phyloP scores from a whole-genome alignment of 192 early-diverging fungal genomes.

The Fimicolochytrium jonesii region DNA sequence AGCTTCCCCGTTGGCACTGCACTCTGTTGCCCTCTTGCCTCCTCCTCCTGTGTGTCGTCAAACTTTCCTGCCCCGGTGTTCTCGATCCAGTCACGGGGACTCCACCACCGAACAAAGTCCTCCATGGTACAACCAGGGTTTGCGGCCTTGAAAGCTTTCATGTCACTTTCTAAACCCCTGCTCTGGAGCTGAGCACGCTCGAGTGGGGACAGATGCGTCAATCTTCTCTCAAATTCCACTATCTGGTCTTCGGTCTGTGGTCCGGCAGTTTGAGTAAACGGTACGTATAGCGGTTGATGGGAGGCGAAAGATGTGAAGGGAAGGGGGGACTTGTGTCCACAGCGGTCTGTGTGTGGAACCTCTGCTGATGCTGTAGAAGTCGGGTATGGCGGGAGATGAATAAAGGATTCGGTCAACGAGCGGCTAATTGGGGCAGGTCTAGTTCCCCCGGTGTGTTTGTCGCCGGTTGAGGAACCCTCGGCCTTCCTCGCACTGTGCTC shows the following conservation, averaged over 20 bases:
- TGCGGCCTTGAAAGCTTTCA: constrained; percentile 93
- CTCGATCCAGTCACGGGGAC: constrained; percentile 86
- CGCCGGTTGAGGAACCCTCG: too few species aligned
- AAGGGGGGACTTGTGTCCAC: constrained; percentile 7
- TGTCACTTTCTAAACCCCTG: constrained; percentile 64
- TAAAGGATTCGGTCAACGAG: constrained; percentile 14
- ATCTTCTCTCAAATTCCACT: background rate
- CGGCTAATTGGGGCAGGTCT: too few species aligned
- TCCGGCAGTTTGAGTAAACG: constrained; percentile 54
- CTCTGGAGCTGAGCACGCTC: constrained; percentile 71
- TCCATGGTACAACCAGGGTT: constrained; percentile 73
- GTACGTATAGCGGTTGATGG: background rate
- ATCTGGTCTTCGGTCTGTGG: constrained; percentile 86
- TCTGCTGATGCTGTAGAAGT: background rate
- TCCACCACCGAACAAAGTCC: constrained; percentile 94
- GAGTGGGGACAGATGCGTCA: background rate
- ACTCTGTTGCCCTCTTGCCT: too few species aligned
- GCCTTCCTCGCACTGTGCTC: too few species aligned
- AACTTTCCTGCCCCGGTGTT: constrained; percentile 40
- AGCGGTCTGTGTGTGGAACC: background rate
- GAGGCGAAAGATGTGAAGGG: background rate
- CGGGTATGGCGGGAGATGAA: constrained; percentile 1
- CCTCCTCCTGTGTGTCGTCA: constrained; percentile 6
- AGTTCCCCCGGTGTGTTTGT: too few species aligned
- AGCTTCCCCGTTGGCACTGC: constrained; percentile 34